A percentile compares a stretch with the other conserved stretches of the same genome.
Evolutionary conservation across 2,329 filamentous ascomycete genomes (phyloP).

Genomic region (Ophiostoma sp.): DNA sequence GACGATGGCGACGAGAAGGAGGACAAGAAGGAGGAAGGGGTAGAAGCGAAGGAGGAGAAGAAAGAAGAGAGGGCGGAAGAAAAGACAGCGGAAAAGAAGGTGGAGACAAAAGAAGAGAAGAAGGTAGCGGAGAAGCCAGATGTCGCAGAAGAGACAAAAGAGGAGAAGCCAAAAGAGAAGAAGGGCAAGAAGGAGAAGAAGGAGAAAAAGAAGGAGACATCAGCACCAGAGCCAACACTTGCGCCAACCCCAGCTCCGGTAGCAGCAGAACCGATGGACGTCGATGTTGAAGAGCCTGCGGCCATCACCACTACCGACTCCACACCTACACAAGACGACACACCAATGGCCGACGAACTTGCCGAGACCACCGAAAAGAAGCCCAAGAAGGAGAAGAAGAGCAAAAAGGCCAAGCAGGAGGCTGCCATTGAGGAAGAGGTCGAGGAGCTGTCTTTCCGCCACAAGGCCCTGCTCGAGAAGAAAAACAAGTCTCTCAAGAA

Average conservation of each 20-base stretch:
- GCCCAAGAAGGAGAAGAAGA: constrained; percentile 29
- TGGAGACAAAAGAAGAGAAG: not conserved
- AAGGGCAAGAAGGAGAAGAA: constrained; percentile 23
- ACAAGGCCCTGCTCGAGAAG: constrained; percentile 57
- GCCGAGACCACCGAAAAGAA: constrained; percentile 39
- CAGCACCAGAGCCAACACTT: not conserved
- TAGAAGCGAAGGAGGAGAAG: not conserved
- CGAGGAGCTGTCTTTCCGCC: constrained; percentile 38
- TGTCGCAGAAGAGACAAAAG: constrained; percentile 32
- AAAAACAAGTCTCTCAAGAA: constrained; percentile 56
- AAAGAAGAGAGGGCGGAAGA: not conserved
- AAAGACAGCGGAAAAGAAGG: not conserved
- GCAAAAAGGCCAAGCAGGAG: constrained; percentile 37
- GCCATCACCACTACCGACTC: too few relatives aligned
- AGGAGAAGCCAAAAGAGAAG: constrained; percentile 27
- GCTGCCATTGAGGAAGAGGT: constrained; percentile 26
- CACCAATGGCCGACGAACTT: constrained; percentile 28
- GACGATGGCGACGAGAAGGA: not conserved
- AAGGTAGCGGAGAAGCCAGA: constrained; percentile 22
- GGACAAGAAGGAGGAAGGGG: not conserved
- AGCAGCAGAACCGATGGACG: constrained; percentile 5
- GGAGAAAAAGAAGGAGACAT: constrained; percentile 35
- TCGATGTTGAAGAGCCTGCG: not conserved
- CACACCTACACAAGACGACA: not conserved
- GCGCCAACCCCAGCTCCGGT: not conserved